These are phyloP conservation scores for Porcisia deanei DNA, from an alignment of 208 protist species.

Conservation along the genomic window DNA sequence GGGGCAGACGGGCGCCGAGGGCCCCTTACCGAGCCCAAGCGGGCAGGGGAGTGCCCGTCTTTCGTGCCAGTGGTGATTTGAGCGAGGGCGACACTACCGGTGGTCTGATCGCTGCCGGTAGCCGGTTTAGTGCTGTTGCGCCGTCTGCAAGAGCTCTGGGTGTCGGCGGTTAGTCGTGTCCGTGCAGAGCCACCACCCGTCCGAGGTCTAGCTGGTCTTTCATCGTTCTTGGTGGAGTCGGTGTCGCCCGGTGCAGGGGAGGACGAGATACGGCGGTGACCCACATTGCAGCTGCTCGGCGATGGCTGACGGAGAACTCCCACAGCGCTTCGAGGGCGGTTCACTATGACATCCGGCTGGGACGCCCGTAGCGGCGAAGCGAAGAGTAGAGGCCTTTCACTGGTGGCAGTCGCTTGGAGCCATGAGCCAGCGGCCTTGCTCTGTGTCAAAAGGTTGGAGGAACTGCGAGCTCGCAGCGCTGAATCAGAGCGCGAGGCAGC, in stretches of 20 bases:
- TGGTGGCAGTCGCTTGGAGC: not conserved
- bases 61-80: not conserved
- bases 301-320: not conserved
- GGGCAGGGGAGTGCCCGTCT: not conserved
- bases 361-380: not conserved
- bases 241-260: not conserved
- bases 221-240: not conserved
- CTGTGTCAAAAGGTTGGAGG: not conserved
- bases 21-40: not conserved
- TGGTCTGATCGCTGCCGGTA: not conserved
- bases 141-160: not conserved
- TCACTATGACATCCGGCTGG: not conserved
- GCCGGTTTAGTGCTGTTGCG: not conserved
- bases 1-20: constrained; percentile 10
- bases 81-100: not conserved
- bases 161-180: not conserved
- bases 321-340: not conserved
- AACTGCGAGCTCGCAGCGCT: constrained; percentile 7
- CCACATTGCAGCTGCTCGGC: not conserved
- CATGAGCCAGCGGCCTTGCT: not conserved
- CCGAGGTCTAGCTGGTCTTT: not conserved
- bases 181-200: not conserved
- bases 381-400: not conserved
- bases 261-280: not conserved
- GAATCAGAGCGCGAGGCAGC: not conserved